These are phyloP conservation scores for Sideroxylon spinosum DNA, from an alignment of 179 eudicot species.

Conservation along the genomic window DNA sequence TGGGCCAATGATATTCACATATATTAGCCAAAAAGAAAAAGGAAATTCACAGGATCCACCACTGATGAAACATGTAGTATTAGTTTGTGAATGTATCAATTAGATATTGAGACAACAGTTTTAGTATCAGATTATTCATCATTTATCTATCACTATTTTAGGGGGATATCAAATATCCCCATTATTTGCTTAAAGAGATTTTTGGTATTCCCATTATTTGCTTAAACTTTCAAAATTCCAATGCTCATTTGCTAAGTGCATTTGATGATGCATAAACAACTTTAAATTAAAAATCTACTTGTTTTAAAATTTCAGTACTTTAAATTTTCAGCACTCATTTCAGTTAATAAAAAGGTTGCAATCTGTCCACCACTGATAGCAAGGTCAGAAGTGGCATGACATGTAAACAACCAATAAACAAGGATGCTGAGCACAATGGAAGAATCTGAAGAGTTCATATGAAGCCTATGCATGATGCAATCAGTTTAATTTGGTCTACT, in stretches of 20 bases:
- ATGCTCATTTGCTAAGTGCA: neutral
- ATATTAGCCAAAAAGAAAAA: too few relatives aligned
- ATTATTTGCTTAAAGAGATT: neutral
- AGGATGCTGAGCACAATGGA: neutral
- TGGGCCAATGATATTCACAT: neutral
- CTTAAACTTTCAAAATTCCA: neutral
- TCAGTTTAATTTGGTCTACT: neutral
- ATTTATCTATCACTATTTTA: neutral
- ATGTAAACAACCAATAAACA: neutral
- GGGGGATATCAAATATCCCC: neutral
- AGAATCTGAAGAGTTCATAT: neutral
- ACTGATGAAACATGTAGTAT: neutral
- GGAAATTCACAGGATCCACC: neutral
- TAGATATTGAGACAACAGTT: neutral
- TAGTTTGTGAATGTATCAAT: neutral
- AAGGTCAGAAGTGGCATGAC: neutral
- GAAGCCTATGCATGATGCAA: neutral
- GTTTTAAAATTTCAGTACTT: neutral
- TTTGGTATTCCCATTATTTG: too few relatives aligned
- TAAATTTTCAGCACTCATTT: neutral
- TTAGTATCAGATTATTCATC: neutral
- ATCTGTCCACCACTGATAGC: neutral
- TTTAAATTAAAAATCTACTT: neutral
- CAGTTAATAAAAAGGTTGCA: neutral
- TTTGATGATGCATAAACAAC: too few relatives aligned